Evolutionary conservation across 768 basidiomycete species (phyloP), one percentile per base, ranked within the genome.

Genomic region (Tubosaeta sp.): DNA sequence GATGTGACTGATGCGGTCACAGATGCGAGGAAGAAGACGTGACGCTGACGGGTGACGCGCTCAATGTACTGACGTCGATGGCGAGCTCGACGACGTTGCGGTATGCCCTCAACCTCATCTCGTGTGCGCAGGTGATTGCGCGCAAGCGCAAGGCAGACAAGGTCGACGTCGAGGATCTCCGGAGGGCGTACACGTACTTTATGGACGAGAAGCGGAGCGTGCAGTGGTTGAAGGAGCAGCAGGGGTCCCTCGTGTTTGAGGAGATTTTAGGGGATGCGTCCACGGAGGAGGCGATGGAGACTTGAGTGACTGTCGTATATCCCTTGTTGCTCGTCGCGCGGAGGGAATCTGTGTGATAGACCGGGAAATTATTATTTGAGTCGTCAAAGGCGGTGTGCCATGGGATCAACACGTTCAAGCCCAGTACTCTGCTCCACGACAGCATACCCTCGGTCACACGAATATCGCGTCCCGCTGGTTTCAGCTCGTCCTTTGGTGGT

Each of bases 11-110:
- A 49, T 48, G 1, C 18, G 48, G 13, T 30, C 21, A 22, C 48
- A 92, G 90, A 50, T 90, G 90, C 59, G 85, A 94, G 71, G 96
- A 99, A 68, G 96, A 99, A 68, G 96, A 98, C 60, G 94, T 96
- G 13, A 81, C 82, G 27, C 76, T 99, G 24, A 78, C 85, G 1
- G 62, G 78, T 1, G 84, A 86, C 18, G 92, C 94, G 1, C 67
- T 82, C 36, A 77, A 78, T 29, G 85, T 94, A n/a, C 74, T 99
- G 30, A 89, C 92, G 3, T 80, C 84, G 2, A 95, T 99, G 83
- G 94, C 92, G 1, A 71, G 76, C 54, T 82, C 92, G 56, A 94
- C 95, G 6, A 96, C 94, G 0, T 76, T 98, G 35, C 86, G 95
- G 49, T 98, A 96, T 64, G 89, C 92, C 0, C 80, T 98, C 39